Evolutionary conservation across 106 monocot genomes (phyloP), one percentile per base, ranked within the genome.

Genomic region (Phalaenopsis aphrodite): DNA sequence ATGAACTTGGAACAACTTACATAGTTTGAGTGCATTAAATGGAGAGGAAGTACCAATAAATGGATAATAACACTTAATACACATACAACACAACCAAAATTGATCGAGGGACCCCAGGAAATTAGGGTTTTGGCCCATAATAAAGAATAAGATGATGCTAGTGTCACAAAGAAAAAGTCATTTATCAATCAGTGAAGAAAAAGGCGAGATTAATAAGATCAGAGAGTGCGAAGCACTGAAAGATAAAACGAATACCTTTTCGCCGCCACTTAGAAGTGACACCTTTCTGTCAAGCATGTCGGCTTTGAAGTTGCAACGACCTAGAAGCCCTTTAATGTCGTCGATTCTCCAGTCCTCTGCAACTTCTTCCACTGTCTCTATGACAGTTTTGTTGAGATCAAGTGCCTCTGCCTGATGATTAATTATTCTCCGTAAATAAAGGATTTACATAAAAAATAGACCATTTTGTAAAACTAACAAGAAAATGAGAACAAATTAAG

Each of bases 291-390:
- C 93, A 77, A 99, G 91, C 93, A 99, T 95, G 82, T 95, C 87
- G 37, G 92, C 88, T 87, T 95, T 99, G 78, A 99, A 99, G 77
- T 99, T 99, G 42, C 89, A 95, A 41, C 98, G 90, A 15, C 98
- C 98, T 45, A 99, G 93, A 78, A 99, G 98, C 45, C 98, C 98
- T 85, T 99, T 99, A 75, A 99, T 99, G 72, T 99, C 94, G 85
- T 99, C 98, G 78, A 90, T 88, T 69, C 88, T 92, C 98, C 98
- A 99, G 68, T 99, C 89, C 52, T 93, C 95, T 68, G 98, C 94
- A 85, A 85, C 89, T 79, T 93, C 98, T 88, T 89, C 92, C 46
- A 99, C 95, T 58, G 94, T 99, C 38, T 93, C 72, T 23, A 99
- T 86, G 19, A 99, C 98, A 52, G 98, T 95, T 84, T 95, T 99